Percentiles rank a stretch among this genome's conserved stretches.
Conservation (phyloP, 2,329 filamentous ascomycete genomes). For the Aspergillus sp. region DNA sequence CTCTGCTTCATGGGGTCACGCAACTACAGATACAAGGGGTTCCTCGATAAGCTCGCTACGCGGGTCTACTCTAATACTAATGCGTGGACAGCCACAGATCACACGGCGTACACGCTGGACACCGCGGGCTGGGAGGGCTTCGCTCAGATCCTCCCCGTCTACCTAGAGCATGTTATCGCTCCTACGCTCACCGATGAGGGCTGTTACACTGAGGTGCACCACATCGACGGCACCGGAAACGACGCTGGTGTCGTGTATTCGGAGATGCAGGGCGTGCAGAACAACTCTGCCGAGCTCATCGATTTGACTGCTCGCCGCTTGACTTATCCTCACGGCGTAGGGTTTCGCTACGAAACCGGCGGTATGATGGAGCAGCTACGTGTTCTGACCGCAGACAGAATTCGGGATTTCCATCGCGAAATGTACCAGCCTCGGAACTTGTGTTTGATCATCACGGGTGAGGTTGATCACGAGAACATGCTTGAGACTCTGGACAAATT, state of each 20-base stretch:
- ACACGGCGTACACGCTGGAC: slow-evolving; percentile 93
- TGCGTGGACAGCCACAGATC: slow-evolving; percentile 94
- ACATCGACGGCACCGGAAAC: slow-evolving; percentile 88
- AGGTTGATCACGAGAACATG: slow-evolving; percentile 79
- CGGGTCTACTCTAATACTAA: slow-evolving; percentile 93
- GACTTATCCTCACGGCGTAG: slow-evolving; percentile 83
- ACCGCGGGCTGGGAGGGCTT: slow-evolving; percentile 98
- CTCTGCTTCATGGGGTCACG: slow-evolving; percentile 87
- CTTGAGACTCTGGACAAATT: slow-evolving; percentile 81
- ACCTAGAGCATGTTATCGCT: slow-evolving; percentile 88
- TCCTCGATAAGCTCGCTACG: slow-evolving; percentile 90
- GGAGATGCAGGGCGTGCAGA: slow-evolving; percentile 96
- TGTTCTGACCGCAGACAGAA: slow-evolving; percentile 80
- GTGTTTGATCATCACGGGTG: slow-evolving; percentile 86
- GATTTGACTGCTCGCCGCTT: slow-evolving; percentile 76
- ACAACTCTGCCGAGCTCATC: slow-evolving; percentile 80
- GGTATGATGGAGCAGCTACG: slow-evolving; percentile 92
- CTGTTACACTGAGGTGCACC: slow-evolving; percentile 94
- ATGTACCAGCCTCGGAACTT: slow-evolving; percentile 99
- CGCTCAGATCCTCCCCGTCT: slow-evolving; percentile 88
- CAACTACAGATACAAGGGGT: slow-evolving; percentile 89
- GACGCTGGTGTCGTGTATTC: slow-evolving; percentile 98
- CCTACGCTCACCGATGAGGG: slow-evolving; percentile 90
- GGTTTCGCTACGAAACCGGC: slow-evolving; percentile 97
- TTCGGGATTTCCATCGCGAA: slow-evolving; percentile 88